Evolutionary conservation across 2,329 filamentous ascomycete genomes (phyloP).

Genomic region (Penicillium griseofulvum): DNA sequence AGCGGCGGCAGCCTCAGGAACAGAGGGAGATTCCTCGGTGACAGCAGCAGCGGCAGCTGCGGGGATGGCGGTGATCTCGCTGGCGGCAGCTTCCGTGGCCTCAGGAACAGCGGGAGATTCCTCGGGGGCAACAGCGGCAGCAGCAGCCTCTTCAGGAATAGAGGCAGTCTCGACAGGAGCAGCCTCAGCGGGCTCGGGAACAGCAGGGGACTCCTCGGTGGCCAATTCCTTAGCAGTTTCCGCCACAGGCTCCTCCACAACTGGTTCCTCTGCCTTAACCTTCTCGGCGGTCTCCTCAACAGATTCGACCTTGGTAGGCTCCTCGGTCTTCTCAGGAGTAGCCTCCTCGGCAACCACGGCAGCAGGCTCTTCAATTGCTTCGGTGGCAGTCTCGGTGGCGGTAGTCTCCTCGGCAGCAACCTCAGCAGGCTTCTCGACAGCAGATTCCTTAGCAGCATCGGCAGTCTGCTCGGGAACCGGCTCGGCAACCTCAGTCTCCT

Average conservation of each 20-base stretch:
- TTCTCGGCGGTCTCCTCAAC: constrained; percentile 1
- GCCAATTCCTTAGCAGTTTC: background rate
- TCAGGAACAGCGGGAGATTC: background rate
- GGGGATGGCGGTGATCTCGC: background rate
- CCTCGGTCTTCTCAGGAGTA: background rate
- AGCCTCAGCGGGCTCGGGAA: too few relatives aligned
- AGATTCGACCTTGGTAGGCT: background rate
- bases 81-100: background rate
- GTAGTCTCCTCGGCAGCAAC: background rate
- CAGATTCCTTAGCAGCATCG: background rate
- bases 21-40: background rate
- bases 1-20: background rate
- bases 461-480: background rate
- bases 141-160: background rate
- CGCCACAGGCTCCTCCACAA: background rate
- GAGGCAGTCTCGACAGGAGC: background rate
- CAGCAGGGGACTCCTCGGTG: background rate
- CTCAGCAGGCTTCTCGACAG: constrained; percentile 6
- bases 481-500: background rate
- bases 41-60: background rate
- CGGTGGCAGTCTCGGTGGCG: background rate
- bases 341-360: background rate
- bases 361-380: background rate
- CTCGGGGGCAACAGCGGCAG: background rate
- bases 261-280: background rate